These are phyloP conservation scores for Amylocystis lapponica DNA, from an alignment of 768 basidiomycete species.

Conservation along the genomic window DNA sequence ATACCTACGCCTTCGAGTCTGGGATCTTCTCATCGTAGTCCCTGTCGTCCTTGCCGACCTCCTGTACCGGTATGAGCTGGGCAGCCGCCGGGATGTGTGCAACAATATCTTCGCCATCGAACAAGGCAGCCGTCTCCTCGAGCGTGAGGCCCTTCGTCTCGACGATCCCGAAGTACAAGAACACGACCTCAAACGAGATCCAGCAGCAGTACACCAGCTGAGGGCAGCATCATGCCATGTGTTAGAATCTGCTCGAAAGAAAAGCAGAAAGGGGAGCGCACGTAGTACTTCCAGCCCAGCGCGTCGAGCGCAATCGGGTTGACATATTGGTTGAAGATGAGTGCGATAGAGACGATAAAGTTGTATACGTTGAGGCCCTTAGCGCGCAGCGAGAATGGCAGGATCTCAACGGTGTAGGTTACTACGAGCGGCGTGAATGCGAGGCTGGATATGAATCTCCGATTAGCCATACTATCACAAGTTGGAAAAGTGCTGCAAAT, in stretches of 20 bases:
- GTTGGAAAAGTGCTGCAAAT: not conserved
- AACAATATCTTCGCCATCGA: not conserved
- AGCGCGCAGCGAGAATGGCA: constrained; percentile 40
- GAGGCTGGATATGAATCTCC: not conserved
- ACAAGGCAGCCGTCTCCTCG: not conserved
- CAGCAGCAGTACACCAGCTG: constrained; percentile 53
- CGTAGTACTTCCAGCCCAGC: constrained; percentile 40
- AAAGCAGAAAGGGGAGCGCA: too few relatives aligned
- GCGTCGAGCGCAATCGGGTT: constrained; percentile 33
- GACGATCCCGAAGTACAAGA: constrained; percentile 48
- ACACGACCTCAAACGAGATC: constrained; percentile 52
- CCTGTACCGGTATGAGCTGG: too few relatives aligned
- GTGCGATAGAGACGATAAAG: constrained; percentile 35
- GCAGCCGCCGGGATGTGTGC: too few relatives aligned
- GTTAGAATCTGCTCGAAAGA: too few relatives aligned
- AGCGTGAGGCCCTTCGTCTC: constrained; percentile 56
- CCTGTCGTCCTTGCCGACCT: constrained; percentile 4
- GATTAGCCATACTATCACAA: not conserved
- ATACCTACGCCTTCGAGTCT: too few relatives aligned
- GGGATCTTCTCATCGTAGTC: constrained; percentile 19
- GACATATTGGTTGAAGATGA: constrained; percentile 39
- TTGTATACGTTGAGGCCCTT: constrained; percentile 39
- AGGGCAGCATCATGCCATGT: not conserved
- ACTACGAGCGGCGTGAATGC: not conserved
- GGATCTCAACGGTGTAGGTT: constrained; percentile 35